Evolutionary conservation across 2,329 filamentous ascomycete genomes (phyloP).

Genomic region (Paracoccidioides lutzii): DNA sequence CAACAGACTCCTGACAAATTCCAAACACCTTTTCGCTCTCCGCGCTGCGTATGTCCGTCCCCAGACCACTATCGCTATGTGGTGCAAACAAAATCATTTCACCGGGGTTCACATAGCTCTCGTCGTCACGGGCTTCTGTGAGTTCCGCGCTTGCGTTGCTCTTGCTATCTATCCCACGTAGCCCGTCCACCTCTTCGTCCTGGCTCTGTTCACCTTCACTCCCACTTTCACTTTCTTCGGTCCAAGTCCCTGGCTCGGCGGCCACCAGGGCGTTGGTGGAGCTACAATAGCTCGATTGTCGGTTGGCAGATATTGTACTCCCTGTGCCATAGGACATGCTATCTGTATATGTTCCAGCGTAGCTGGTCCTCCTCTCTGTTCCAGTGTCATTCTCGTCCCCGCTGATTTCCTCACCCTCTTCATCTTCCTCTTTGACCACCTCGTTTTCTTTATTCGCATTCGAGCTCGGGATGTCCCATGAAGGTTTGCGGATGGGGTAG

Average conservation of each 20-base stretch:
- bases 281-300: conserved; percentile 29
- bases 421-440: conserved; percentile 53
- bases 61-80: conserved; percentile 20
- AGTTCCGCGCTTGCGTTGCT: neutral
- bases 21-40: conserved; percentile 7
- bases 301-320: conserved; percentile 28
- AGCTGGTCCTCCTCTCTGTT: conserved; percentile 34
- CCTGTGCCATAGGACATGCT: conserved; percentile 29
- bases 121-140: conserved; percentile 5
- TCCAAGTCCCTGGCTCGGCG: conserved; percentile 16
- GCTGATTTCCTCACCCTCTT: conserved; percentile 24
- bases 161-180: neutral
- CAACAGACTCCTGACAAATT: conserved; percentile 7
- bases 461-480: conserved; percentile 47
- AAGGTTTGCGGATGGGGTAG: conserved; percentile 50
- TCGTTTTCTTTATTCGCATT: conserved; percentile 49
- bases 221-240: conserved; percentile 12
- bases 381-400: conserved; percentile 38
- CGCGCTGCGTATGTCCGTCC: conserved; percentile 16
- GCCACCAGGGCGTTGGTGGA: conserved; percentile 24
- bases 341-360: conserved; percentile 30
- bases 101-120: conserved; percentile 7
- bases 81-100: conserved; percentile 13
- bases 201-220: conserved; percentile 3
- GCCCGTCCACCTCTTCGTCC: neutral